Evolutionary conservation across 768 basidiomycete genomes (phyloP).

Genomic region (Omphalotus guepiniiformis): DNA sequence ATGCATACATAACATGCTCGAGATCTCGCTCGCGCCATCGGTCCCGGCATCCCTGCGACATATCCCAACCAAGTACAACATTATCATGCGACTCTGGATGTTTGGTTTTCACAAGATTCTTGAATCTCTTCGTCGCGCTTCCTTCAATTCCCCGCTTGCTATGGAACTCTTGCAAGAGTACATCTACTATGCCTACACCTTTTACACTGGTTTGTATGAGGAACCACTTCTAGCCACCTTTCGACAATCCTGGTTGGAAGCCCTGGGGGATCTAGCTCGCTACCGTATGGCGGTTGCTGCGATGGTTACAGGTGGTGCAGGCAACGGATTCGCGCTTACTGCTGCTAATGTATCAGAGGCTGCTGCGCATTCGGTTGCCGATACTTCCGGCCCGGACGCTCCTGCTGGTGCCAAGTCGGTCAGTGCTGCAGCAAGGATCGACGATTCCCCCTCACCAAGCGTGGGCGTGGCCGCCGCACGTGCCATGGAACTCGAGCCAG

Average conservation of each 20-base stretch:
- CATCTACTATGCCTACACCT: conserved; percentile 92
- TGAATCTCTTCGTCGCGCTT: conserved; percentile 84
- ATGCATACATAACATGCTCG: conserved; percentile 82
- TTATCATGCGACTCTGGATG: conserved; percentile 90
- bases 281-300: conserved; percentile 97
- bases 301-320: conserved; percentile 55
- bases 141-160: conserved; percentile 62
- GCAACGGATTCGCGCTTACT: conserved; percentile 44
- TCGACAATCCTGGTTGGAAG: conserved; percentile 89
- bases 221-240: conserved; percentile 68
- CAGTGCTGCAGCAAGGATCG: conserved; percentile 52
- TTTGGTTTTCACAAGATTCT: conserved; percentile 87
- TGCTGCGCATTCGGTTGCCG: conserved; percentile 21
- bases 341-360: conserved; percentile 51
- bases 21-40: conserved; percentile 78
- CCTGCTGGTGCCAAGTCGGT: conserved; percentile 34
- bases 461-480: conserved; percentile 84
- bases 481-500: conserved; percentile 75
- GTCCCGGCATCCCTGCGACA: conserved; percentile 86
- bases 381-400: conserved; percentile 14
- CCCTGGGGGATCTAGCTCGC: conserved; percentile 91
- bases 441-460: conserved; percentile 66
- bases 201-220: conserved; percentile 88
- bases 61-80: conserved; percentile 93
- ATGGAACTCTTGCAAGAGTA: conserved; percentile 93